Base-by-base conservation (phyloP, 2,329 filamentous ascomycete genomes). In the Chaetomium globosum region DNA sequence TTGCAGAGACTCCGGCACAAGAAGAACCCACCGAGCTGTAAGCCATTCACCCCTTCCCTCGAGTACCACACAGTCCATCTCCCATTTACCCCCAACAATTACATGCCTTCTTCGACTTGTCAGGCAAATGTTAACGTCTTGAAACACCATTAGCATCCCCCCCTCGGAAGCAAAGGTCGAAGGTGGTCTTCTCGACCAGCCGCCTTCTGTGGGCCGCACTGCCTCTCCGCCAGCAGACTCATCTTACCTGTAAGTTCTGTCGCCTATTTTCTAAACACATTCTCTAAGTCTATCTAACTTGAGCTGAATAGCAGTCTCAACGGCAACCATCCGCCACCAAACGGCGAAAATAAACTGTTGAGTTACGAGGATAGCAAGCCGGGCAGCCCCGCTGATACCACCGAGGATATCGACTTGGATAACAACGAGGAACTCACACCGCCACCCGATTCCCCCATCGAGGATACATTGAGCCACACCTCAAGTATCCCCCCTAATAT, bases 351-450 rank as follows among this genome's bases (percentile, higher is more conserved):
- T 19, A 26, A 19, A 6, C 28, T 30, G 10, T 36, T 33, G 13
- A 55, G 23, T 26, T 9, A 21, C 36, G 26, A 54, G 12, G 43
- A 16, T 10, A 21, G 61, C 8, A 55, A 67, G 5, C 56, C 71
- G 5, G 73, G 74, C 30, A 77, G 75, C 30, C 9, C 21, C 43
- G 19, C 16, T 6, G 73, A 79, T 31, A 77, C 78, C 21, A 46
- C 28, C 19, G 67, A 60, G 10, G 59, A 59, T 13, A 31, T 49
- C 3, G 58, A 69, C 13, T 61, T 79, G 46, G 81, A 82, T 33
- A 78, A 75, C 28, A 73, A 79, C 43, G 78, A 79, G 48, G 81
- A 82, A 28, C 75, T 85, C 16, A 83, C 80, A 61, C 78, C 79
- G 1, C 78, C 78, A 5, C 77, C 78, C 0, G 78, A 80, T 26